Base-by-base conservation (phyloP, 768 basidiomycete species). In the Auricularia sp. region DNA sequence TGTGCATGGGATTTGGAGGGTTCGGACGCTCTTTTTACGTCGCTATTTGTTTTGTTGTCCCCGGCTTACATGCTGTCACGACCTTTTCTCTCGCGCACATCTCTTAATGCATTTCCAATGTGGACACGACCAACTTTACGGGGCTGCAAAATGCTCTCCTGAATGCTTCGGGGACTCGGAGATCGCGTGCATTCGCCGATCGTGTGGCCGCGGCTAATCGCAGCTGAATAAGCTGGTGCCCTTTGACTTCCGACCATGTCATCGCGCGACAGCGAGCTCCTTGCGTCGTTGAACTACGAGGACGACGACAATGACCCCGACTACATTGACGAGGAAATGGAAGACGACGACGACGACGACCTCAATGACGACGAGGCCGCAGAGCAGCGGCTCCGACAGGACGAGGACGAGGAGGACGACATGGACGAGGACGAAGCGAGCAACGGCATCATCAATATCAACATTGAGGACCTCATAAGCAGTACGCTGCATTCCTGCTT, bases 311-410 rank as follows among this genome's bases (percentile, higher is more conserved):
- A 36, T 21, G 53, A 63, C 61, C 5, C 23, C 10, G 21, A 63
- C 62, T 72, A 73, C 58, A 65, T 74, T 21, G 76, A 76, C 8
- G 75, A 70, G 44, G 74, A 74, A 36, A 73, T 78, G 53, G 71
- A 69, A 53, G 71, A 74, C 36, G 71, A 76, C 34, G 77, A 77
- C 21, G 70, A 78, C 62, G 73, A 58, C 33, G 61, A 68, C 21
- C 54, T 63, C 35, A 54, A 61, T 39, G 63, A 69, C 39, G 64
- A 42, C 62, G 67, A 68, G 23, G 33, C 33, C 3, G 66, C 60
- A 34, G 51, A 35, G 21, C 35, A 62, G 33, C 36, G 14, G 29
- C 29, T 29, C 29, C 29, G 29, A 3, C 66, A 64, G 35, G 34
- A 42, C 23, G 67, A 63, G 36, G 62, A 64, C 18, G 60, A 63